These are phyloP conservation scores for Cyclocybe aegerita DNA, from an alignment of 768 basidiomycete genomes.

Conservation along the genomic window DNA sequence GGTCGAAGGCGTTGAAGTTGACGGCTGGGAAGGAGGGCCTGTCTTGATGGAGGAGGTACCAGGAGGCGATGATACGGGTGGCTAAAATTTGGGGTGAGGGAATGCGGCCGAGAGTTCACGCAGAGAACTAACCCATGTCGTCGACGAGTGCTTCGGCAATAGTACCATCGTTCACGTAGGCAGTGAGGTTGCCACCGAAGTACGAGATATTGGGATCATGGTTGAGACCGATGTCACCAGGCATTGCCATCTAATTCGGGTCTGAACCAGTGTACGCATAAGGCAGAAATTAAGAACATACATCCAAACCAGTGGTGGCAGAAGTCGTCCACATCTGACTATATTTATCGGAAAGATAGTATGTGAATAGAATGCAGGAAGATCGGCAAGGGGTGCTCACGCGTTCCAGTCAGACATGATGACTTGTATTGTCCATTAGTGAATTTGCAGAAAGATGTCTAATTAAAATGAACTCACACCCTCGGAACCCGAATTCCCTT, in stretches of 20 bases:
- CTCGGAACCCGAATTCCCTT: constrained; percentile 74
- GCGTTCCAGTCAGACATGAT: constrained; percentile 79
- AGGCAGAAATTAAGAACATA: constrained; percentile 26
- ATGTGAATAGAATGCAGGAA: neutral
- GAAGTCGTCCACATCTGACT: constrained; percentile 47
- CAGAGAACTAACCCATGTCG: constrained; percentile 63
- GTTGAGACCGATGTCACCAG: constrained; percentile 51
- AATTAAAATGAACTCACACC: constrained; percentile 43
- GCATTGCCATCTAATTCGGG: constrained; percentile 64
- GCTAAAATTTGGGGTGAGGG: constrained; percentile 35
- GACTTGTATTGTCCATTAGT: constrained; percentile 27
- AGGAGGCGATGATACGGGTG: constrained; percentile 71
- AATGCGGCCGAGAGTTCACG: neutral
- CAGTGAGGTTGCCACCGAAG: constrained; percentile 68
- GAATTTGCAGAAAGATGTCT: neutral
- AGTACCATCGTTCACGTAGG: constrained; percentile 68
- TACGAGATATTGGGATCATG: constrained; percentile 44
- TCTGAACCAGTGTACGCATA: neutral
- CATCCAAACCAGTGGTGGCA: constrained; percentile 63
- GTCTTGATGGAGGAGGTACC: constrained; percentile 71
- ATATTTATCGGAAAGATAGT: constrained; percentile 9
- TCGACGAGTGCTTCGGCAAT: constrained; percentile 65
- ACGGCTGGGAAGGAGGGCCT: constrained; percentile 54
- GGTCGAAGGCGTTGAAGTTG: constrained; percentile 70
- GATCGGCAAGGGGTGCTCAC: constrained; percentile 25